Conservation (phyloP, 2,329 filamentous ascomycete species). For the Epichloe bromicola region DNA sequence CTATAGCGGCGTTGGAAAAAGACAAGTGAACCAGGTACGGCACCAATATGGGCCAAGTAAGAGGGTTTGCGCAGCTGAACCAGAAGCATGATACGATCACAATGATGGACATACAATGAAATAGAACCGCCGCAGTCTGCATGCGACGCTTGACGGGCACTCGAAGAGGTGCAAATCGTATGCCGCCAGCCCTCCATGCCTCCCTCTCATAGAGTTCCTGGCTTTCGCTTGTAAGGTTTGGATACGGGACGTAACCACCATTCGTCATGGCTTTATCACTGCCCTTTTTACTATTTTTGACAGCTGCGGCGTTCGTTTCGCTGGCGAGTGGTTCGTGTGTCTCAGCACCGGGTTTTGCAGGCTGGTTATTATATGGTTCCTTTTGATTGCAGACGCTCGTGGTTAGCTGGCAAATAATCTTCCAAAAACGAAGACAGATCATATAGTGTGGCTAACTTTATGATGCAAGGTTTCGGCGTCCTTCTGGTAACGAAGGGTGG, state of each 20-base stretch:
- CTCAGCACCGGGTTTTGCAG: background rate
- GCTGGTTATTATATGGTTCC: background rate
- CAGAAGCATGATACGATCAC: slow-evolving; percentile 69
- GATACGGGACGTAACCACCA: slow-evolving; percentile 14
- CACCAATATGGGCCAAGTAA: slow-evolving; percentile 71
- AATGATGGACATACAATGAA: slow-evolving; percentile 61
- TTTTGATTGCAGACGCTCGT: background rate
- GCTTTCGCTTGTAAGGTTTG: slow-evolving; percentile 13
- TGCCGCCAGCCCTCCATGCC: slow-evolving; percentile 34
- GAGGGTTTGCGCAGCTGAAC: slow-evolving; percentile 76
- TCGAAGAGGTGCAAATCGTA: slow-evolving; percentile 74
- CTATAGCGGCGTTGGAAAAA: slow-evolving; percentile 58
- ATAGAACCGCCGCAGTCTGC: slow-evolving; percentile 66
- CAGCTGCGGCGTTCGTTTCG: background rate
- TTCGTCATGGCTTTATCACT: background rate
- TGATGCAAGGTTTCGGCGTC: no score
- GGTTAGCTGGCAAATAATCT: background rate
- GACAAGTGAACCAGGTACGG: slow-evolving; percentile 76
- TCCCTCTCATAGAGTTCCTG: slow-evolving; percentile 13
- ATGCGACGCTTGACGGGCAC: slow-evolving; percentile 58
- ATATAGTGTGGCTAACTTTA: background rate
- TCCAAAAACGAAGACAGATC: background rate
- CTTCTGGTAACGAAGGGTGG: no score
- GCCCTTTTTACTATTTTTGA: background rate
- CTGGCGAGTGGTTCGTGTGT: background rate